phyloP scores from a whole-genome alignment of 208 protist genomes.

The Leishmania tropica region DNA sequence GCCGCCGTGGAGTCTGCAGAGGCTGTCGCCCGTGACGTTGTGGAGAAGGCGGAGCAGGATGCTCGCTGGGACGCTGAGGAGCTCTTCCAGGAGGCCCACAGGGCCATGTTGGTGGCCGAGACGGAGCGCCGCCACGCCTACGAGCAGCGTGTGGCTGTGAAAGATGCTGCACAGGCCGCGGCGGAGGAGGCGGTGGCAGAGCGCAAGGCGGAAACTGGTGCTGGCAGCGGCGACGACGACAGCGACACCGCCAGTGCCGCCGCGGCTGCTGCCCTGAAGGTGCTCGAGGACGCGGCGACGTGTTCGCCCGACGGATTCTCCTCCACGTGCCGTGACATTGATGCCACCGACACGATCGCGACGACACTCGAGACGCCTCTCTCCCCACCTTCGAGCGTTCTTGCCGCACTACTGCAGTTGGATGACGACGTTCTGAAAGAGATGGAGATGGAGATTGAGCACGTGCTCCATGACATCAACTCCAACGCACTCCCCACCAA shows the following conservation, averaged over 20 bases:
- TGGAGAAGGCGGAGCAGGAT: conserved; percentile 49
- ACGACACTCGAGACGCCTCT: not conserved
- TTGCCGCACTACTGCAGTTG: conserved; percentile 39
- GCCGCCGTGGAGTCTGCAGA: conserved; percentile 40
- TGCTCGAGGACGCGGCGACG: conserved; percentile 28
- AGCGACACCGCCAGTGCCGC: conserved; percentile 5
- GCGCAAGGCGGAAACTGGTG: not conserved
- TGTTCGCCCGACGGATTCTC: conserved; percentile 8
- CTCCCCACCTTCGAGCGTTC: not conserved
- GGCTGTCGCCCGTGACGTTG: conserved; percentile 17
- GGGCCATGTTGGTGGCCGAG: conserved; percentile 23
- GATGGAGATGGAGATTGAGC: conserved; percentile 80
- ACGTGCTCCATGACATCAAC: conserved; percentile 47
- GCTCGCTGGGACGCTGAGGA: conserved; percentile 41
- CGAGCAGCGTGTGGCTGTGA: conserved; percentile 47
- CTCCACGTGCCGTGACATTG: not conserved
- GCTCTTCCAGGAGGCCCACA: conserved; percentile 26
- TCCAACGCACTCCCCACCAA: not conserved
- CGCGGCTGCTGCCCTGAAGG: conserved; percentile 14
- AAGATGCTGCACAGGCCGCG: conserved; percentile 30
- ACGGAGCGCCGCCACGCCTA: conserved; percentile 40
- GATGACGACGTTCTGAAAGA: conserved; percentile 77
- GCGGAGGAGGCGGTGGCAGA: conserved; percentile 20
- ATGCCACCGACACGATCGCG: not conserved
- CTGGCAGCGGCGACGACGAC: not conserved